Base-by-base conservation (phyloP, 2,329 filamentous ascomycete genomes). In the Penicillium sp. region DNA sequence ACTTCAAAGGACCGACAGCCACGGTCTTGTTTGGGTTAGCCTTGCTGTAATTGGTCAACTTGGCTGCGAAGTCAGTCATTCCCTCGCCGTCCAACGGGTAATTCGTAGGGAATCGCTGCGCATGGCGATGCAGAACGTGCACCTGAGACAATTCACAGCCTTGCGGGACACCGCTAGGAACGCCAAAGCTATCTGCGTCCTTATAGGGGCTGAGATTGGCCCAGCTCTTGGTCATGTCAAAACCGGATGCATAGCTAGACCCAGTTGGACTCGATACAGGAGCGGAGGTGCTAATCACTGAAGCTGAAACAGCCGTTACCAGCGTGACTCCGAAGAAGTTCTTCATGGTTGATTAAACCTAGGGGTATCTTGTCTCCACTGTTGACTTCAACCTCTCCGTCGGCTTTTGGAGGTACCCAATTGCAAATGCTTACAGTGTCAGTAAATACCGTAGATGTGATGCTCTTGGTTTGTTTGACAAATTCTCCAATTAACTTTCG, bases 131-230 rank as follows among this genome's bases (percentile, higher is more conserved):
- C 14, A 84, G 72, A 6, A 76, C 70, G 59, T 83, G 80, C 0
- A 74, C 79, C 63, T 83, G 79, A 54, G 80, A 78, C 51, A 84
- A 69, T 64, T 82, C 80, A 67, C 82, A 84, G n/a, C 79, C 79
- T 43, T 76, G 69, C 0, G 82, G 81, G 13, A 83, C 76, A 30
- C 80, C 80, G 8, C 64, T 66, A 13, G 67, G 56, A 13, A 69
- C 29, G 2, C 57, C 51, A 48, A 70, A 71, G 48, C 60, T 57
- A 2, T 54, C 47, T 1, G 64, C 60, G 9, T 66, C 63, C 16
- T 62, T 61, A 43, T 70, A 71, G 14, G 69, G 69, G 42, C 62
- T 65, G 4, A 70, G 58, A 26, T 70, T 70, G 2, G 55, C 67
- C 69, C 69, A 71, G 55, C 61, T 67, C 11, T 53, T 57, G 14